Evolutionary conservation across 331 rosid genomes (phyloP).

Genomic region (Stylosanthes scabra): DNA sequence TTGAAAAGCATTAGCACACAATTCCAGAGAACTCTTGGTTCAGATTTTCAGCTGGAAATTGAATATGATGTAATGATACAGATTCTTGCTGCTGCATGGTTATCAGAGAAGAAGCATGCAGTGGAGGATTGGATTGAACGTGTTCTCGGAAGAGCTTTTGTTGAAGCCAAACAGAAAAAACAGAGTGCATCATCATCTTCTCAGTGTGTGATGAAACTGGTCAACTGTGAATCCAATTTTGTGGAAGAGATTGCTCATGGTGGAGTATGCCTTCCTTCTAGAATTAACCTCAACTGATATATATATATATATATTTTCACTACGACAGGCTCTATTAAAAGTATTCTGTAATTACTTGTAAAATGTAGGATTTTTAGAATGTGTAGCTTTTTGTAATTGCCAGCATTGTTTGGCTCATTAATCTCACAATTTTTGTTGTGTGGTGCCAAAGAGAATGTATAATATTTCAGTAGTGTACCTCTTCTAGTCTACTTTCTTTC

Average conservation of each 20-base stretch:
- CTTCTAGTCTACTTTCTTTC: too few relatives aligned
- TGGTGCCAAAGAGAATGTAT: constrained; percentile 35
- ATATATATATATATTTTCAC: constrained; percentile 33
- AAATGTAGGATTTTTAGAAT: constrained; percentile 62
- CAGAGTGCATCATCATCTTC: constrained; percentile 22
- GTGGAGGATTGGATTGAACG: constrained; percentile 70
- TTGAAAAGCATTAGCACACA: constrained; percentile 49
- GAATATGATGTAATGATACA: constrained; percentile 68
- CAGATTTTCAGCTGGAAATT: constrained; percentile 61
- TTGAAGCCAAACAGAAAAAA: constrained; percentile 61
- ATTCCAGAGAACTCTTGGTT: constrained; percentile 53
- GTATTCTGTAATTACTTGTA: constrained; percentile 63
- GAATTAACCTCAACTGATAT: constrained; percentile 59
- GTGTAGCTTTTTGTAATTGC: constrained; percentile 43
- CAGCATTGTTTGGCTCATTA: constrained; percentile 43
- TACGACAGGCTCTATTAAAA: constrained; percentile 1
- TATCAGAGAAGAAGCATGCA: constrained; percentile 62
- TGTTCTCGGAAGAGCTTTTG: constrained; percentile 66
- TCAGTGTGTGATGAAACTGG: constrained; percentile 56
- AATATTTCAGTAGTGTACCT: constrained; percentile 12
- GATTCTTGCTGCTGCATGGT: constrained; percentile 91
- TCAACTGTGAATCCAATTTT: constrained; percentile 51
- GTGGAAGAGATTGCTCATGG: constrained; percentile 65
- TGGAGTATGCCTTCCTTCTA: constrained; percentile 81
- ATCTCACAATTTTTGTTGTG: constrained; percentile 45